phyloP scores from a whole-genome alignment of 2,329 filamentous ascomycete genomes.

The Metarhizium rileyi region DNA sequence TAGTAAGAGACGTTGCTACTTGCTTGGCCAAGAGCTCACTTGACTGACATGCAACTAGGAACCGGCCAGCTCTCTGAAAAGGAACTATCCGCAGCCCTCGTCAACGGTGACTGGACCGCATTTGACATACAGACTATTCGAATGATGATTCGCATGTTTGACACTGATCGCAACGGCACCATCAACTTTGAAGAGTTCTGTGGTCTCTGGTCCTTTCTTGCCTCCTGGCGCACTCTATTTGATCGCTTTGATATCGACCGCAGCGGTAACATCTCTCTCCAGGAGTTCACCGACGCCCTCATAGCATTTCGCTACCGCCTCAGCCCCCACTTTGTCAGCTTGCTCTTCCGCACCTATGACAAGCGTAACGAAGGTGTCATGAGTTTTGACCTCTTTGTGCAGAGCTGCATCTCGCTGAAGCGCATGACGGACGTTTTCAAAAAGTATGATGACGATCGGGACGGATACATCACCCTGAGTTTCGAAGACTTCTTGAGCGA shows the following conservation, averaged over 20 bases:
- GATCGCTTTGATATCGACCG: constrained; percentile 88
- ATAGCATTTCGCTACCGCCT: constrained; percentile 90
- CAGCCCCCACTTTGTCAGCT: constrained; percentile 69
- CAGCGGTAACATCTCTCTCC: constrained; percentile 74
- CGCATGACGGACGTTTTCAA: constrained; percentile 99
- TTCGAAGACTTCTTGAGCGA: constrained; percentile 74
- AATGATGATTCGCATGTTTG: constrained; percentile 99
- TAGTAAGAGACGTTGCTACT: no score
- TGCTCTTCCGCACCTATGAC: constrained; percentile 85
- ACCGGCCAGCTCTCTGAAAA: constrained; percentile 76
- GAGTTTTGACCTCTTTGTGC: constrained; percentile 94
- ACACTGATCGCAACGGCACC: constrained; percentile 76
- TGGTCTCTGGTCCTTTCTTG: constrained; percentile 90
- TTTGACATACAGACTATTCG: constrained; percentile 91
- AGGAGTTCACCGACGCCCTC: constrained; percentile 84
- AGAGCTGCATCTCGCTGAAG: constrained; percentile 93
- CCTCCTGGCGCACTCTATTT: constrained; percentile 88
- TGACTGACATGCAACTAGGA: constrained; percentile 30
- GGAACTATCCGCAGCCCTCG: constrained; percentile 80
- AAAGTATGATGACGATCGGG: constrained; percentile 93
- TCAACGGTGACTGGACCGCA: constrained; percentile 91
- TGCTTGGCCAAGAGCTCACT: neutral
- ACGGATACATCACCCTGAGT: constrained; percentile 80
- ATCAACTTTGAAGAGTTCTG: constrained; percentile 96
- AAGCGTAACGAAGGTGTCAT: constrained; percentile 61